Base-by-base conservation (phyloP, 2,329 filamentous ascomycete species). In the Corinectria fuckeliana region DNA sequence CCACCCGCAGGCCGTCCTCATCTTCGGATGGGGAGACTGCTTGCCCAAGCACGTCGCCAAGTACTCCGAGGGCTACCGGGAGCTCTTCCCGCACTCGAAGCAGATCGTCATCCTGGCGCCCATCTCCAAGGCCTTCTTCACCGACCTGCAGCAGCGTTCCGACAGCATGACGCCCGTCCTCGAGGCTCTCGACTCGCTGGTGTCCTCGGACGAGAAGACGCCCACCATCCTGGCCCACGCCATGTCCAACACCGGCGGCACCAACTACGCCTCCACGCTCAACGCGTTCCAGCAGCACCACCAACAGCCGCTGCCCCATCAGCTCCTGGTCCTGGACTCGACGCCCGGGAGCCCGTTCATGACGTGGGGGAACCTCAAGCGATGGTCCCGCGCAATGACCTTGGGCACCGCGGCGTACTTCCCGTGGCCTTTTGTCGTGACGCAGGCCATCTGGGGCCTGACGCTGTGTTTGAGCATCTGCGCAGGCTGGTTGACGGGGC, bases 1-100 rank as follows among this genome's bases (percentile, higher is more conserved):
- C 23, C 72, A 80, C 48, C 82, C 82, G 3, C 75, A 78, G 16
- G 80, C 78, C 5, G 74, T 86, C 41, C 67, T 86, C 44, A 76
- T 88, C 59, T 87, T 81, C 69, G 80, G 83, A 66, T 87, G 84
- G 85, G 83, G 85, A 51, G 85, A 87, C 61, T 82, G 81, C 20
- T 72, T 75, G 11, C 80, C 84, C 2, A 83, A 82, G 61, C 80
- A 87, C 68, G 77, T 86, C 25, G 74, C 76, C 57, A 87, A 88
- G 69, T 88, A 86, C 65, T 76, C 80, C 13, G 77, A 81, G 11
- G 82, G 81, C 25, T 87, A 83, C 71, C 77, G 77, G 38, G 66
- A 71, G 11, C 78, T 86, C 1, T 87, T 78, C 65, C 85, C 85
- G 0, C 65, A 73, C 21, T 77, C 84, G 4, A 76, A 77, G 36